phyloP scores from a whole-genome alignment of 192 early-diverging fungal species.

The Linnemannia elongata region DNA sequence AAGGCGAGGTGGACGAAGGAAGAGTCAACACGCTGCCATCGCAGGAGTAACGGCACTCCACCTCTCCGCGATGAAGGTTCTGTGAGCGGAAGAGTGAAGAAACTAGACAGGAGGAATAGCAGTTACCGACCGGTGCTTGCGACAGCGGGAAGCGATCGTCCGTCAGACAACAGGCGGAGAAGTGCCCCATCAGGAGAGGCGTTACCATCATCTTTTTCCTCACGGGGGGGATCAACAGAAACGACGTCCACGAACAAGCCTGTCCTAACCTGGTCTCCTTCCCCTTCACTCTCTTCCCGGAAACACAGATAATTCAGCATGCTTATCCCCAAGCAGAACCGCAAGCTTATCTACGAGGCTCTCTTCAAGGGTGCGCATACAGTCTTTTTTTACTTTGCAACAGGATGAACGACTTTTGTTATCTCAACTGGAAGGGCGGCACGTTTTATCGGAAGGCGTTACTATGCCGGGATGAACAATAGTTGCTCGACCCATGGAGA shows the following conservation, averaged over 20 bases:
- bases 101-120: not conserved
- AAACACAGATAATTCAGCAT: constrained; percentile 72
- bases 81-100: not conserved
- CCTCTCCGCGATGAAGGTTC: not conserved
- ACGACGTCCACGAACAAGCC: not conserved
- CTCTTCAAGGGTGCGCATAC: constrained; percentile 81
- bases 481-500: constrained; percentile 17
- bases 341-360: constrained; percentile 96
- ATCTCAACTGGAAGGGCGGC: not conserved
- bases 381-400: not conserved
- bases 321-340: constrained; percentile 98
- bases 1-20: not conserved
- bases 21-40: not conserved
- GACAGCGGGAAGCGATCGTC: not conserved
- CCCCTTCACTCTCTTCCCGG: not conserved
- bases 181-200: not conserved
- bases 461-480: constrained; percentile 9
- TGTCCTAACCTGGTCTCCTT: not conserved
- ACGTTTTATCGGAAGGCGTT: not conserved
- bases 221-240: not conserved
- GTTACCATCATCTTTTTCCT: not conserved
- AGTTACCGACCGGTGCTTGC: not conserved
- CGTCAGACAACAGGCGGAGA: not conserved
- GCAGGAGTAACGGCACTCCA: not conserved
- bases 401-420: not conserved